phyloP scores from a whole-genome alignment of 2,329 filamentous ascomycete genomes.

The Magnaporthales sp. region DNA sequence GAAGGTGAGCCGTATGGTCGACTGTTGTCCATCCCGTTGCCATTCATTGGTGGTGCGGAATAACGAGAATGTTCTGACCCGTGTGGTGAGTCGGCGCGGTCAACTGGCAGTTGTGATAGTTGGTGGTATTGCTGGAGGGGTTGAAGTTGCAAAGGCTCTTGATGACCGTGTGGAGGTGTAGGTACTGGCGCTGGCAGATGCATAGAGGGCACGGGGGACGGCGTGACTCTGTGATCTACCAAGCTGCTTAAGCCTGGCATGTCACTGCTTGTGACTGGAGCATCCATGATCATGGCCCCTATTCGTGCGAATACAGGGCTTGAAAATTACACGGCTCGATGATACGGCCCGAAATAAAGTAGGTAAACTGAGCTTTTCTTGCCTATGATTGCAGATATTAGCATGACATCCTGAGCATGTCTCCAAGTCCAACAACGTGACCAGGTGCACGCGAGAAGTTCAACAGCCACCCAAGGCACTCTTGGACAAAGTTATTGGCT shows the following conservation, averaged over 20 bases:
- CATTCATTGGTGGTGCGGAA: constrained; percentile 32
- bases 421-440: not conserved
- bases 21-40: constrained; percentile 29
- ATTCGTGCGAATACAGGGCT: not conserved
- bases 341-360: not conserved
- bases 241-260: not conserved
- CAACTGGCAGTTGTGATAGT: constrained; percentile 27
- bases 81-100: constrained; percentile 49
- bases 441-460: not conserved
- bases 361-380: not conserved
- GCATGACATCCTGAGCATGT: not conserved
- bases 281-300: not conserved
- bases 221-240: not conserved
- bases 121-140: constrained; percentile 13
- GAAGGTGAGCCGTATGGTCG: constrained; percentile 45
- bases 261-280: not conserved
- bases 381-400: not conserved
- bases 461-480: not conserved
- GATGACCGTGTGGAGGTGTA: constrained; percentile 1
- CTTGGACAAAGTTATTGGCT: too few relatives aligned
- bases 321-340: not conserved
- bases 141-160: constrained; percentile 11
- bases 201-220: not conserved
- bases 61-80: constrained; percentile 51
- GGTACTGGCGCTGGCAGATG: not conserved